These are phyloP conservation scores for Lenzites betulinus DNA, from an alignment of 768 basidiomycete species.

Conservation along the genomic window DNA sequence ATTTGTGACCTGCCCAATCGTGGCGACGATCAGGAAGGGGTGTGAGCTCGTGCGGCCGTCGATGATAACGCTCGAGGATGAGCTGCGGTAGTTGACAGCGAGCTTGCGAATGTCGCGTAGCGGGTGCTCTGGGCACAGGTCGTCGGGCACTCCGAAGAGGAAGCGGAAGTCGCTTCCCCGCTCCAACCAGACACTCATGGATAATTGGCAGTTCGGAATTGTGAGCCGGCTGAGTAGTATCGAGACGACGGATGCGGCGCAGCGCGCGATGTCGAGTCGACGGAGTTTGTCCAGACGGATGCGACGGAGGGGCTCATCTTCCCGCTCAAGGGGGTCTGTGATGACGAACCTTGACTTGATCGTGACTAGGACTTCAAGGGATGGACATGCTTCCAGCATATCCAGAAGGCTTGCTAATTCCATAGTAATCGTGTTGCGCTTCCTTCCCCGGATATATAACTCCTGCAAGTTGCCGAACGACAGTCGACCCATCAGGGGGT, in stretches of 20 bases:
- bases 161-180: constrained; percentile 28
- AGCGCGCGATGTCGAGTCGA: constrained; percentile 27
- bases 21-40: constrained; percentile 28
- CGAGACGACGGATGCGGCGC: constrained; percentile 20
- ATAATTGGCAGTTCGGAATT: constrained; percentile 28
- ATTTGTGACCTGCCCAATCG: constrained; percentile 16
- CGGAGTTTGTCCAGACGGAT: constrained; percentile 27
- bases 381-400: constrained; percentile 28
- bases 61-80: constrained; percentile 23
- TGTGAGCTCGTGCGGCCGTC: constrained; percentile 19
- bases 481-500: constrained; percentile 21
- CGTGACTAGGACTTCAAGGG: constrained; percentile 24
- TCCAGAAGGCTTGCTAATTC: constrained; percentile 27
- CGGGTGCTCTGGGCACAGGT: constrained; percentile 22
- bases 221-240: constrained; percentile 26
- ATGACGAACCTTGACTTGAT: constrained; percentile 24
- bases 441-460: constrained; percentile 29
- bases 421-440: constrained; percentile 25
- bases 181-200: constrained; percentile 28
- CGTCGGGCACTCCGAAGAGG: constrained; percentile 25
- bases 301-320: constrained; percentile 6
- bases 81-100: constrained; percentile 25
- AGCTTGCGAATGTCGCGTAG: constrained; percentile 28
- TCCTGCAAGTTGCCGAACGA: constrained; percentile 21
- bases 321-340: constrained; percentile 22